These are phyloP conservation scores for Cymbopogon citratus DNA, from an alignment of 176 grass and related monocot genomes.

Conservation along the genomic window DNA sequence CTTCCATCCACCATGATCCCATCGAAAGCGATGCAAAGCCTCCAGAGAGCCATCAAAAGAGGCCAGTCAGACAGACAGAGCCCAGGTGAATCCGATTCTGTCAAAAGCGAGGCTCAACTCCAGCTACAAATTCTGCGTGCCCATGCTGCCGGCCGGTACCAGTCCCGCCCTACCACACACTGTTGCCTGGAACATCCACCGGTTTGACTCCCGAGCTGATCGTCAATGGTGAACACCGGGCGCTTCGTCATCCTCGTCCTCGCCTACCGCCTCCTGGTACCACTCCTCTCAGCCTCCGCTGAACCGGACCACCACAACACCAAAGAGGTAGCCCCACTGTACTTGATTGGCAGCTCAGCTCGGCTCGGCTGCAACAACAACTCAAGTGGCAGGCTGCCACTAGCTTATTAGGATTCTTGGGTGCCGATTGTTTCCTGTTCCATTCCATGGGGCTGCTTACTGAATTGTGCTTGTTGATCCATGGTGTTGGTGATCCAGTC, in stretches of 20 bases:
- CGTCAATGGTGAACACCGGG: too few species aligned
- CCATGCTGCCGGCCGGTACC: not conserved
- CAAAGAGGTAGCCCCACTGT: conserved; percentile 36
- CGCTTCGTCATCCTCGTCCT: conserved; percentile 41
- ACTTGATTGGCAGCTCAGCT: not conserved
- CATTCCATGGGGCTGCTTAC: not conserved
- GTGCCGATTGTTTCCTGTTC: not conserved
- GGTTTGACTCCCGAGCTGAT: too few species aligned
- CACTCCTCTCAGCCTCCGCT: conserved; percentile 29
- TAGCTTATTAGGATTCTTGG: not conserved
- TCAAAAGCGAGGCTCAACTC: conserved; percentile 22
- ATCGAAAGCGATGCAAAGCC: conserved; percentile 20
- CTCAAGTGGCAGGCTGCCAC: not conserved
- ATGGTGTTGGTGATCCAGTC: conserved; percentile 41
- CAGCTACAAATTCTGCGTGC: conserved; percentile 57
- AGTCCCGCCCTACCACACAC: not conserved
- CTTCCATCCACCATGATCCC: conserved; percentile 16
- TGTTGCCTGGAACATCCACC: not conserved
- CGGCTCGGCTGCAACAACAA: too few species aligned
- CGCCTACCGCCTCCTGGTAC: conserved; percentile 46
- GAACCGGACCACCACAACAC: conserved; percentile 20
- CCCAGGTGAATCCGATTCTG: conserved; percentile 80
- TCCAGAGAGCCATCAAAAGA: too few species aligned
- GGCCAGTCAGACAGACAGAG: not conserved
- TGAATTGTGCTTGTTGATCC: not conserved